Evolutionary conservation across 495 filamentous ascomycete species (phyloP).

Genomic region (Lepraria neglecta): DNA sequence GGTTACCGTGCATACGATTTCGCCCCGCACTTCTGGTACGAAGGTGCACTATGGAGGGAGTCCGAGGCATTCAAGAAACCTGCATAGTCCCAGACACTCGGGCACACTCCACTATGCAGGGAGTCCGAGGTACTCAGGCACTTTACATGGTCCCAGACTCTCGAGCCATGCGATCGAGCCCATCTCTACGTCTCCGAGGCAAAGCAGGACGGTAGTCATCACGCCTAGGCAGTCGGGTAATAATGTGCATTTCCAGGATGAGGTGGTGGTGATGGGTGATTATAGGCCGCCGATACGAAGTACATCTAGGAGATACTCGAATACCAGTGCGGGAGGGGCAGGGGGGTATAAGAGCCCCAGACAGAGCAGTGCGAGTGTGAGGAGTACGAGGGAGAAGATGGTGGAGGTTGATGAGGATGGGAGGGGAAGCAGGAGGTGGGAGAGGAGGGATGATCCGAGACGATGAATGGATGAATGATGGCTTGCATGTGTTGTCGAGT

Average conservation of each 20-base stretch:
- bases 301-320: neutral
- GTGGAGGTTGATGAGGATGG: slow-evolving; percentile 21
- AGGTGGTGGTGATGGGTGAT: neutral
- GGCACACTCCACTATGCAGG: neutral
- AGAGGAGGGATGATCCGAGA: neutral
- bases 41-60: neutral
- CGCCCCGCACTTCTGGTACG: neutral
- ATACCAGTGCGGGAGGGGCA: neutral
- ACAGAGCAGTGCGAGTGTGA: slow-evolving; percentile 8
- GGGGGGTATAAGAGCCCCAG: slow-evolving; percentile 1
- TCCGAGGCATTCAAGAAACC: neutral
- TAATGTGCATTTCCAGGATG: neutral
- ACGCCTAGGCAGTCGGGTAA: neutral
- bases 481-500: neutral
- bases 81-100: neutral
- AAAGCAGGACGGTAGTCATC: neutral
- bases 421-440: slow-evolving; percentile 11
- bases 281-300: too few relatives aligned
- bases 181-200: neutral
- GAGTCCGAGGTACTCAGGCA: neutral
- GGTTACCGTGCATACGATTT: neutral
- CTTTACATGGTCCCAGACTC: neutral
- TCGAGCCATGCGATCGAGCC: neutral
- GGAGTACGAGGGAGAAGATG: slow-evolving; percentile 21
- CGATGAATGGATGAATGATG: neutral